phyloP scores from a whole-genome alignment of 2,329 filamentous ascomycete species.

The Gnomoniopsis sp. region DNA sequence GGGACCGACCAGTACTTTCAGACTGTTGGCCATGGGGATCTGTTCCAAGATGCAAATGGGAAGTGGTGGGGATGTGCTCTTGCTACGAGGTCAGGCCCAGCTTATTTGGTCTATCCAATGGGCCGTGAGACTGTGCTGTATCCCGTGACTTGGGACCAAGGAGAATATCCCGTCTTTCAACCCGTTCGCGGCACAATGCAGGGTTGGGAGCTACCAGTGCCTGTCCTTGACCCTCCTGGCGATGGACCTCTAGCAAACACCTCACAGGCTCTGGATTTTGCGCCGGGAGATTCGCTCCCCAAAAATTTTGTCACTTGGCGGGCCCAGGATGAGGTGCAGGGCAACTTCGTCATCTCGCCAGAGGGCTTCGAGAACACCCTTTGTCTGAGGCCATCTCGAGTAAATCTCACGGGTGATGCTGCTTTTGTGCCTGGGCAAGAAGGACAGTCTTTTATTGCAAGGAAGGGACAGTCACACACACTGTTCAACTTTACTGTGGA shows the following conservation, averaged over 20 bases:
- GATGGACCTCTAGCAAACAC: slow-evolving; percentile 38
- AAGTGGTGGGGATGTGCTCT: slow-evolving; percentile 53
- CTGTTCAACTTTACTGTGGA: slow-evolving; percentile 31
- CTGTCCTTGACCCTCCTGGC: slow-evolving; percentile 32
- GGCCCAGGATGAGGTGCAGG: slow-evolving; percentile 23
- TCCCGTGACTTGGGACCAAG: slow-evolving; percentile 44
- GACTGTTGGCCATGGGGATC: slow-evolving; percentile 40
- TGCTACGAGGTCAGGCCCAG: slow-evolving; percentile 40
- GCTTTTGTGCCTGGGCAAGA: slow-evolving; percentile 19
- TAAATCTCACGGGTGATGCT: slow-evolving; percentile 25
- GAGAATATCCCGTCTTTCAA: slow-evolving; percentile 44
- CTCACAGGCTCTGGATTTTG: slow-evolving; percentile 45
- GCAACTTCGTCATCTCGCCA: slow-evolving; percentile 20
- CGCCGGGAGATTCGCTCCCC: slow-evolving; percentile 22
- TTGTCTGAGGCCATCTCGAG: slow-evolving; percentile 25
- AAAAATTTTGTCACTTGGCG: slow-evolving; percentile 31
- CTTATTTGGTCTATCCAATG: slow-evolving; percentile 45
- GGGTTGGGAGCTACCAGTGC: slow-evolving; percentile 36
- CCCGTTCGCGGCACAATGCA: slow-evolving; percentile 42
- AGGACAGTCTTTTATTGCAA: slow-evolving; percentile 29
- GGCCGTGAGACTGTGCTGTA: slow-evolving; percentile 50
- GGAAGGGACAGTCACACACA: slow-evolving; percentile 28
- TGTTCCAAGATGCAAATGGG: slow-evolving; percentile 40
- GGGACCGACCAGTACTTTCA: slow-evolving; percentile 38
- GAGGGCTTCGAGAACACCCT: slow-evolving; percentile 20